A percentile compares a stretch with the other conserved stretches of the same genome.
Evolutionary conservation across 371 early-diverging fungal genomes (phyloP).

Genomic region (Zopfochytrium polystomum): DNA sequence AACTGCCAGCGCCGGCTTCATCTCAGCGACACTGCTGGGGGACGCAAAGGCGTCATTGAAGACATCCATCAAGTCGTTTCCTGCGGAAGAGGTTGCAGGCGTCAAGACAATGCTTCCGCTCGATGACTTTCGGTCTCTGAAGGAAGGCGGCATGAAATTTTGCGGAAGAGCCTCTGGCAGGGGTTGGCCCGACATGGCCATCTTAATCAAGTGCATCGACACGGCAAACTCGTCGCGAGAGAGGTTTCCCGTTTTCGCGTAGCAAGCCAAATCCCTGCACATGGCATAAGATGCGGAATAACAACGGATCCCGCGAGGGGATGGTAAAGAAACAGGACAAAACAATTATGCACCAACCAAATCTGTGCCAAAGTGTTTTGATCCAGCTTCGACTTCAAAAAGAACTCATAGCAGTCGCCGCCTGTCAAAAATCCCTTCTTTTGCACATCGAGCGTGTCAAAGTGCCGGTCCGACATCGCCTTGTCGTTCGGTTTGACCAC

Average conservation of each 20-base stretch:
- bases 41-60: no score
- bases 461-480: conserved; percentile 65
- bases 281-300: background rate
- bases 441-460: conserved; percentile 63
- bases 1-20: no score
- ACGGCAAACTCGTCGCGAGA: conserved; percentile 45
- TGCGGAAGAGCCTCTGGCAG: conserved; percentile 34
- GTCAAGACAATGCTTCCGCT: background rate
- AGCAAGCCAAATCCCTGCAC: conserved; percentile 39
- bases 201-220: conserved; percentile 46
- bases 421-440: conserved; percentile 49
- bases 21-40: no score
- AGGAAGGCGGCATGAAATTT: conserved; percentile 44
- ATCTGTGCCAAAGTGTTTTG: conserved; percentile 37
- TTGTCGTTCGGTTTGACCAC: conserved; percentile 68
- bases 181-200: conserved; percentile 30
- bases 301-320: no score
- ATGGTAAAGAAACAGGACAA: no score
- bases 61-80: background rate
- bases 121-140: background rate
- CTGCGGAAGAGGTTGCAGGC: background rate
- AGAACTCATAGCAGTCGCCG: conserved; percentile 39
- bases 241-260: conserved; percentile 34
- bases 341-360: conserved; percentile 31
- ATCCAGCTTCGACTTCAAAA: conserved; percentile 42